phyloP scores from a whole-genome alignment of 805 yeast genomes.

The Saccharomyces mikatae region DNA sequence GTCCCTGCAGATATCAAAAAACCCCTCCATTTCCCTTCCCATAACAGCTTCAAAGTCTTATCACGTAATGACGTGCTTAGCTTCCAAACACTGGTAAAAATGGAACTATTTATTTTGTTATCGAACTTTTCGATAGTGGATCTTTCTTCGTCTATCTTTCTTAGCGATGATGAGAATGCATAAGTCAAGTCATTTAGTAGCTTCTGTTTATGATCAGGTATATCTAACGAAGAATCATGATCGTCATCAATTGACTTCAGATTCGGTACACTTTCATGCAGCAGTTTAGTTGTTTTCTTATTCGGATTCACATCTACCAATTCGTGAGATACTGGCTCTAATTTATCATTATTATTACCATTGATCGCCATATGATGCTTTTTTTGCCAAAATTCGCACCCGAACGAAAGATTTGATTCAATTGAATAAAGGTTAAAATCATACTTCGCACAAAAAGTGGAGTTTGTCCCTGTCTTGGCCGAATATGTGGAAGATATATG shows the following conservation, averaged over 20 bases:
- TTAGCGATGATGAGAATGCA: constrained; percentile 28
- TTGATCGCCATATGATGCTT: constrained; percentile 13
- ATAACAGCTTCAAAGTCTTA: constrained; percentile 51
- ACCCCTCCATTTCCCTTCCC: constrained; percentile 85
- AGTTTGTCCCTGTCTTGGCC: constrained; percentile 63
- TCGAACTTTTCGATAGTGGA: constrained; percentile 45
- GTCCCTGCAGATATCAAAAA: constrained; percentile 73
- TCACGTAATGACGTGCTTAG: constrained; percentile 62
- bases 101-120: constrained; percentile 41
- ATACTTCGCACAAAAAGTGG: constrained; percentile 75
- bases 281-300: background rate
- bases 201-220: constrained; percentile 15
- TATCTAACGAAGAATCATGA: constrained; percentile 5
- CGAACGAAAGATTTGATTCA: constrained; percentile 76
- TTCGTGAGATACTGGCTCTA: constrained; percentile 5
- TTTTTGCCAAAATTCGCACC: constrained; percentile 72
- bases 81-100: constrained; percentile 65
- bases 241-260: background rate
- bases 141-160: constrained; percentile 29
- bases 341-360: constrained; percentile 5
- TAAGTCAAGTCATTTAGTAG: constrained; percentile 22
- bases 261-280: constrained; percentile 1
- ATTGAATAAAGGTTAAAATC: constrained; percentile 89
- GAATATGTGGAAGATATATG: constrained; percentile 83
- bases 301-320: background rate